Percentiles rank a stretch among this genome's conserved stretches.
phyloP scores from a whole-genome alignment of 495 filamentous ascomycete genomes.

The Penicillium soppii region DNA sequence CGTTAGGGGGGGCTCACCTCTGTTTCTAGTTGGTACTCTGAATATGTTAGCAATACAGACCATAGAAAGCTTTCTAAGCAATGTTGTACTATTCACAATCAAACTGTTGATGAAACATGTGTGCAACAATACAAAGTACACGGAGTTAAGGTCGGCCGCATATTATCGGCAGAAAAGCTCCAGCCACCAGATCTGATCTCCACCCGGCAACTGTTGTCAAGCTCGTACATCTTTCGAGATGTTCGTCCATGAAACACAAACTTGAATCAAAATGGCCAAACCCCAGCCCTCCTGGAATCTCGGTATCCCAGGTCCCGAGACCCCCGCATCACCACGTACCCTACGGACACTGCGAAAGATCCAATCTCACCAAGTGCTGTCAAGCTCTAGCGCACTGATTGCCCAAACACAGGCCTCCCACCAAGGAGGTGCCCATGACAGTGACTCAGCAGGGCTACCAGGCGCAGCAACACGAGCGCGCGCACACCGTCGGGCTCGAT shows the following conservation, averaged over 20 bases:
- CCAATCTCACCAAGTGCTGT: conserved; percentile 51
- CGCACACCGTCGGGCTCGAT: conserved; percentile 58
- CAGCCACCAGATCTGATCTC: conserved; percentile 22
- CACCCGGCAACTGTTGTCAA: conserved; percentile 1
- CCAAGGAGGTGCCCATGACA: conserved; percentile 24
- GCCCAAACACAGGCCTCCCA: conserved; percentile 41
- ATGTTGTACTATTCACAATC: background rate
- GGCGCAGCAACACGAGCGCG: conserved; percentile 24
- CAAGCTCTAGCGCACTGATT: conserved; percentile 30
- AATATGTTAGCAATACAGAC: too few species aligned
- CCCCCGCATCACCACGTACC: conserved; percentile 45
- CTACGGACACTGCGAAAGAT: conserved; percentile 53
- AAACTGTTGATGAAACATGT: background rate
- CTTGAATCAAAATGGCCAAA: conserved; percentile 20
- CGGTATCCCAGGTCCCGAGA: conserved; percentile 29
- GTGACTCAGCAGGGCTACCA: conserved; percentile 21
- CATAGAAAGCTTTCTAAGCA: background rate
- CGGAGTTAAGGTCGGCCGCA: conserved; percentile 1
- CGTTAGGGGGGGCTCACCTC: conserved; percentile 15
- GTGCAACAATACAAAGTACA: background rate
- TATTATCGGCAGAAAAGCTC: conserved; percentile 19
- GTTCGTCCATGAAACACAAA: conserved; percentile 7
- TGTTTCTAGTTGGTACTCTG: too few species aligned
- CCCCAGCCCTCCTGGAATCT: conserved; percentile 27
- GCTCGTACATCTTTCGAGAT: background rate